Conservation (phyloP, 768 basidiomycete species). For the Cubamyces lactineus region DNA sequence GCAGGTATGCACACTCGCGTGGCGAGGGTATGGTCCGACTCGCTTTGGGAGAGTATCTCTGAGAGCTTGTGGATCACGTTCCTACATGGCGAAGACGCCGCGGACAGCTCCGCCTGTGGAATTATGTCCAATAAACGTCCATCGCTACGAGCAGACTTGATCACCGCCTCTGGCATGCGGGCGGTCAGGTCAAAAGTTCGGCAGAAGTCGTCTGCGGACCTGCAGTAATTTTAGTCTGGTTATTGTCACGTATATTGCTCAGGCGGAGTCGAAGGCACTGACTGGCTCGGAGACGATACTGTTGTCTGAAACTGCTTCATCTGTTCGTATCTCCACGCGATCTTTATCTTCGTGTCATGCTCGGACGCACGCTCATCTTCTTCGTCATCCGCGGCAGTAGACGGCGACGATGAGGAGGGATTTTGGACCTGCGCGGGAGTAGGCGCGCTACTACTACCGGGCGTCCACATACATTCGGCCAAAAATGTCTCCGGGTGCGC, state of each 20-base stretch:
- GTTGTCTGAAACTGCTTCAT: conserved; percentile 94
- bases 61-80: conserved; percentile 18
- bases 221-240: conserved; percentile 25
- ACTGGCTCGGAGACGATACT: conserved; percentile 53
- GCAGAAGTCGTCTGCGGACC: conserved; percentile 65
- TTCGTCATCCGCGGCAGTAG: conserved; percentile 44
- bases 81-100: conserved; percentile 18
- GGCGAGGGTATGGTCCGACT: conserved; percentile 31
- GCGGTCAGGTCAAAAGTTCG: conserved; percentile 72
- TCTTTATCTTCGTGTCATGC: conserved; percentile 73
- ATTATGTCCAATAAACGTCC: conserved; percentile 42
- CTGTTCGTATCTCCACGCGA: conserved; percentile 96
- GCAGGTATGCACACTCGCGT: conserved; percentile 64
- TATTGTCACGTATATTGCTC: conserved; percentile 12
- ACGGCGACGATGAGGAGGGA: background rate
- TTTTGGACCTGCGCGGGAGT: conserved; percentile 4
- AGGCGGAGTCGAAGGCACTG: conserved; percentile 39
- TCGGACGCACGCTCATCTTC: conserved; percentile 40
- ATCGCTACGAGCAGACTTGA: conserved; percentile 48
- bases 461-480: conserved; percentile 82
- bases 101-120: background rate
- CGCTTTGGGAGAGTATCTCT: conserved; percentile 14
- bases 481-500: conserved; percentile 60
- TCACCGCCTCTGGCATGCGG: conserved; percentile 54
- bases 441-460: conserved; percentile 35